These are phyloP conservation scores for Ophiostoma sp. DNA, from an alignment of 2,329 filamentous ascomycete species.

Conservation along the genomic window DNA sequence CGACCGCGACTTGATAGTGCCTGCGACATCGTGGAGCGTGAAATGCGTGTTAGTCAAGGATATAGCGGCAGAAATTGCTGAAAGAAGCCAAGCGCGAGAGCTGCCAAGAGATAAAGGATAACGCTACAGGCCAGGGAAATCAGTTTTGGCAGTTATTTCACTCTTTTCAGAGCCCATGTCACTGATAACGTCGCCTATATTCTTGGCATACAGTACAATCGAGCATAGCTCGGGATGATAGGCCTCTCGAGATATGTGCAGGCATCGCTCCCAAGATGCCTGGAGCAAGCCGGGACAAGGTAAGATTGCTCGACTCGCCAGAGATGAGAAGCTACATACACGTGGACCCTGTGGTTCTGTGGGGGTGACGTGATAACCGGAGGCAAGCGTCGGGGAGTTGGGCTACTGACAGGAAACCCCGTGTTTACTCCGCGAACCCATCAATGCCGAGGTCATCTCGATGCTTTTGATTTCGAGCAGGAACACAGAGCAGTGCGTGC, in stretches of 20 bases:
- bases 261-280: background rate
- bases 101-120: conserved; percentile 16
- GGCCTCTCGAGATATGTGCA: background rate
- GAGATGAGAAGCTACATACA: background rate
- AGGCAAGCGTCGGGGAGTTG: background rate
- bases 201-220: background rate
- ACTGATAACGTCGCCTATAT: conserved; percentile 4
- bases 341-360: background rate
- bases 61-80: conserved; percentile 1
- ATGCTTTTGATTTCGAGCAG: background rate
- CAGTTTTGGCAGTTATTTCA: background rate
- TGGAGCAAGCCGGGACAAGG: background rate
- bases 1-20: background rate
- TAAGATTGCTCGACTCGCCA: background rate
- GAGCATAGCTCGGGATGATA: background rate
- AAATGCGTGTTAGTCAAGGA: conserved; percentile 9
- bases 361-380: conserved; percentile 3
- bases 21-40: background rate
- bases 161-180: background rate
- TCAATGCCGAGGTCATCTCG: background rate
- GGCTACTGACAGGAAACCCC: background rate
- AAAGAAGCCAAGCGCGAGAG: background rate
- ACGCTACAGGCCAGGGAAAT: background rate
- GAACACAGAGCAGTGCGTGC: no score
- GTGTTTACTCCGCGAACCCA: background rate